Evolutionary conservation across 129 eudicot species (phyloP).

Genomic region (Artemisia tridentata): DNA sequence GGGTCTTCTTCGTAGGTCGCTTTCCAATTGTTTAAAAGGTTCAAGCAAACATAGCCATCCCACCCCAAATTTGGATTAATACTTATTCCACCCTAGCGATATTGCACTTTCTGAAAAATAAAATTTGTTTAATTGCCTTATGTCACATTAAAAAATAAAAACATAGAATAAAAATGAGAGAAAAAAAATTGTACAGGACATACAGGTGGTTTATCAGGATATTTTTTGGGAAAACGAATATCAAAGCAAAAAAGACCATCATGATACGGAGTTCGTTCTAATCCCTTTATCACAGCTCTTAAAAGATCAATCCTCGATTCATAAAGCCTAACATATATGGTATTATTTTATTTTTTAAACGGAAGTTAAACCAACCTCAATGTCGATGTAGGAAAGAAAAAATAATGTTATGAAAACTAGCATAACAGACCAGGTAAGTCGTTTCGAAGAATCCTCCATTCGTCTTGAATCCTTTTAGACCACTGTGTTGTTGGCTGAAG

Average conservation of each 20-base stretch:
- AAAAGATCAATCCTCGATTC: conserved; percentile 88
- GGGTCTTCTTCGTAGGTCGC: no score
- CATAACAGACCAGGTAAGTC: conserved; percentile 61
- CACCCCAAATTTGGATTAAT: conserved; percentile 65
- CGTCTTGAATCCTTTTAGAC: conserved; percentile 69
- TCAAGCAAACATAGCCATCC: conserved; percentile 64
- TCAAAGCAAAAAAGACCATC: conserved; percentile 92
- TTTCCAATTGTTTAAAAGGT: conserved; percentile 73
- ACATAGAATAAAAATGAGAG: background rate
- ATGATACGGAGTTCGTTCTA: conserved; percentile 88
- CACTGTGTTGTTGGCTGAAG: conserved; percentile 52
- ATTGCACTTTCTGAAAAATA: conserved; percentile 53
- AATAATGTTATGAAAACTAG: background rate
- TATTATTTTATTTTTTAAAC: conserved; percentile 40
- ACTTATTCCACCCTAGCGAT: conserved; percentile 70
- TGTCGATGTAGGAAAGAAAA: background rate
- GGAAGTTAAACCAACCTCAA: background rate
- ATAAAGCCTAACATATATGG: conserved; percentile 71
- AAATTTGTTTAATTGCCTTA: background rate
- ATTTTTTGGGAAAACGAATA: conserved; percentile 50
- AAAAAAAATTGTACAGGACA: conserved; percentile 1
- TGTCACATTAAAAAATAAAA: background rate
- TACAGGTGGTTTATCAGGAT: conserved; percentile 85
- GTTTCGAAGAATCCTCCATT: conserved; percentile 71
- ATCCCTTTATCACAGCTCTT: conserved; percentile 84